Conservation (phyloP, 2,329 filamentous ascomycete genomes). For the Verticillium isaacii region DNA sequence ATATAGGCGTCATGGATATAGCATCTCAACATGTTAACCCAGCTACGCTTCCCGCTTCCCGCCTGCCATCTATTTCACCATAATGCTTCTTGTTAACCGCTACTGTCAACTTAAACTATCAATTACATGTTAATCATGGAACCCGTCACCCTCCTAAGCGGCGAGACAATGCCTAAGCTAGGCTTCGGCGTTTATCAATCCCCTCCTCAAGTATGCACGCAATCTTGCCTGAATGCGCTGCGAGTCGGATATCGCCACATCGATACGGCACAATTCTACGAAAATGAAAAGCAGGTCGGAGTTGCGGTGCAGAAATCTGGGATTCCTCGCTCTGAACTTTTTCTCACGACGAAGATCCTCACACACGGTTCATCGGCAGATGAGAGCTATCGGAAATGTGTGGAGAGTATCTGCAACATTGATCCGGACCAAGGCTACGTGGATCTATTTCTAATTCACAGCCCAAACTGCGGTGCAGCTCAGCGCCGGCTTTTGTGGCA, state of each 20-base stretch:
- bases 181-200: slow-evolving; percentile 70
- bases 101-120: no score
- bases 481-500: slow-evolving; percentile 60
- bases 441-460: slow-evolving; percentile 68
- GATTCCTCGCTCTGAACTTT: slow-evolving; percentile 54
- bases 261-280: slow-evolving; percentile 60
- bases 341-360: slow-evolving; percentile 68
- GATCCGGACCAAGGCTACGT: slow-evolving; percentile 54
- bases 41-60: no score
- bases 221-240: slow-evolving; percentile 55
- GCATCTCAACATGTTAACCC: no score
- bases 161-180: slow-evolving; percentile 52
- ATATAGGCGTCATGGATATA: no score
- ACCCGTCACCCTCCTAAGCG: slow-evolving; percentile 16
- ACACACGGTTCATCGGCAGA: slow-evolving; percentile 47
- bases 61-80: background rate
- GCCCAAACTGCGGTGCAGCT: slow-evolving; percentile 37
- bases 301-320: slow-evolving; percentile 42
- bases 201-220: slow-evolving; percentile 44
- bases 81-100: background rate
- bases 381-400: slow-evolving; percentile 51
- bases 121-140: background rate
- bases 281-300: slow-evolving; percentile 64
- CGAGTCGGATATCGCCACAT: slow-evolving; percentile 57
- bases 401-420: slow-evolving; percentile 61